Evolutionary conservation across 441 rosid genomes (phyloP).

Genomic region (Gossypium aridum): DNA sequence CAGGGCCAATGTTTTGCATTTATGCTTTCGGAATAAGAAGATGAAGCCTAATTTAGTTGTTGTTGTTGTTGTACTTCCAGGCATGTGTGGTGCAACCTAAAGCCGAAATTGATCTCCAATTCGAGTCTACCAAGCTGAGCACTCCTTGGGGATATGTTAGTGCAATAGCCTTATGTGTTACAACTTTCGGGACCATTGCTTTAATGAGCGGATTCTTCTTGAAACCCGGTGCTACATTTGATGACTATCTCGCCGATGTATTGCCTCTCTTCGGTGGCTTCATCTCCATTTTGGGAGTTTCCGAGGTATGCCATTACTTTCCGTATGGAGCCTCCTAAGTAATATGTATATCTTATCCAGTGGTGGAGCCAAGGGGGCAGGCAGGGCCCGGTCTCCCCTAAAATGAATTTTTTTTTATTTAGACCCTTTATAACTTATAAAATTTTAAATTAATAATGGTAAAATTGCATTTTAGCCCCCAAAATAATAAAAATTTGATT

Average conservation of each 20-base stretch:
- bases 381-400: too few relatives aligned
- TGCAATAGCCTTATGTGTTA: constrained; percentile 48
- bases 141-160: constrained; percentile 81
- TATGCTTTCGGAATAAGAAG: background rate
- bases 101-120: constrained; percentile 72
- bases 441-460: too few relatives aligned
- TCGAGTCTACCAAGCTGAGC: constrained; percentile 67
- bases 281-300: constrained; percentile 72
- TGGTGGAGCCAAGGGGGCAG: too few relatives aligned
- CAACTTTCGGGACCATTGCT: constrained; percentile 86
- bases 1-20: background rate
- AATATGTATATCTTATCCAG: background rate
- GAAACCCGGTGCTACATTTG: constrained; percentile 74
- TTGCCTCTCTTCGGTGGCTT: constrained; percentile 85
- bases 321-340: background rate
- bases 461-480: too few relatives aligned
- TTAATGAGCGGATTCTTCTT: constrained; percentile 89
- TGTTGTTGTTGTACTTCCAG: constrained; percentile 30
- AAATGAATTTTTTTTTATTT: too few relatives aligned
- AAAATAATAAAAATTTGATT: too few relatives aligned
- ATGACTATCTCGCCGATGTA: constrained; percentile 66
- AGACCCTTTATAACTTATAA: too few relatives aligned
- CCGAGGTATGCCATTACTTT: constrained; percentile 48
- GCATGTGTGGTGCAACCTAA: constrained; percentile 93
- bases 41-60: background rate